Evolutionary conservation across 73 alveolate genomes (phyloP).

Genomic region (Paraurostyla sp.): DNA sequence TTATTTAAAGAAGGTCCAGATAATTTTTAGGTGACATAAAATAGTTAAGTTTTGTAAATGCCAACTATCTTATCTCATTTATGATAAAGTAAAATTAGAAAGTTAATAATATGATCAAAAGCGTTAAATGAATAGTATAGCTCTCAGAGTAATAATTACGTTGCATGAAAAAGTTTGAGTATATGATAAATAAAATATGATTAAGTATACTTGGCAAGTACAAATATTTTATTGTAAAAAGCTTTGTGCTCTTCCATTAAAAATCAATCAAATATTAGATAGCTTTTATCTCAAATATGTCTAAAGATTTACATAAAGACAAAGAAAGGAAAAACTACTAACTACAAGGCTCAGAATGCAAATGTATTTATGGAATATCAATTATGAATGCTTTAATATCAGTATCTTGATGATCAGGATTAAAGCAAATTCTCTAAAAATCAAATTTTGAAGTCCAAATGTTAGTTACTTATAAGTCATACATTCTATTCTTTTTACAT

Average conservation of each 20-base stretch:
- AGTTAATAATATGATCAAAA: background rate
- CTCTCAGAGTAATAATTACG: background rate
- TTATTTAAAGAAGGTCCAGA: background rate
- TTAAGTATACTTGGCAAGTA: background rate
- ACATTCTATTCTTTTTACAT: background rate
- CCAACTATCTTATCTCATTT: constrained; percentile 1
- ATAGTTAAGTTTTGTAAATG: background rate
- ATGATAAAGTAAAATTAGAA: background rate
- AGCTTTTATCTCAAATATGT: too few relatives aligned
- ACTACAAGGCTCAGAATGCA: too few relatives aligned
- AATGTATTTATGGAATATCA: too few relatives aligned
- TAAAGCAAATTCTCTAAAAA: too few relatives aligned
- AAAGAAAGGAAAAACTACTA: too few relatives aligned
- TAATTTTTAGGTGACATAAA: background rate
- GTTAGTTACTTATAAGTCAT: background rate
- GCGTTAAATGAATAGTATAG: background rate
- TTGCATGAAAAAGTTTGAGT: background rate
- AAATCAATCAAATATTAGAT: too few relatives aligned
- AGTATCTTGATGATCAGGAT: too few relatives aligned
- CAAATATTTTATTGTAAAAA: background rate
- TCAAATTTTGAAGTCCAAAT: too few relatives aligned
- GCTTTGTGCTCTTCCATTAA: background rate
- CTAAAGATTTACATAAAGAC: too few relatives aligned
- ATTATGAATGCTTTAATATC: too few relatives aligned
- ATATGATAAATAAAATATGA: background rate